Evolutionary conservation across 208 protist genomes (phyloP).

Genomic region (Leishmania guyanensis): DNA sequence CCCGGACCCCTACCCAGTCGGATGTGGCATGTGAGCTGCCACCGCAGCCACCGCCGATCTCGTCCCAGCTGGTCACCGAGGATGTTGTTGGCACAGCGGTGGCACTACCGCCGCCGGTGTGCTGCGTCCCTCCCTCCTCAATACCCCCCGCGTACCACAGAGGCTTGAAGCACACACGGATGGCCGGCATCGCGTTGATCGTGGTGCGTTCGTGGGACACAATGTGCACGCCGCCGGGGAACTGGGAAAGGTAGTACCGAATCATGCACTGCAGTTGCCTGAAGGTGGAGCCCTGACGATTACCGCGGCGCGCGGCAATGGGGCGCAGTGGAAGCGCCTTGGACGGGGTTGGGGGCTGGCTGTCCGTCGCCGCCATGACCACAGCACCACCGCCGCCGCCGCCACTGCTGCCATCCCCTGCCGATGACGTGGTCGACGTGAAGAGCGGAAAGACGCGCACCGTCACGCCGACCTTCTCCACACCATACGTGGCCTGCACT

Average conservation of each 20-base stretch:
- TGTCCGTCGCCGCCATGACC: slow-evolving; percentile 7
- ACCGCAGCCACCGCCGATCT: slow-evolving; percentile 24
- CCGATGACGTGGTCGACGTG: slow-evolving; percentile 10
- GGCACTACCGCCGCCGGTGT: slow-evolving; percentile 8
- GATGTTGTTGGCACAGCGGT: slow-evolving; percentile 7
- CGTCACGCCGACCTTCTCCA: slow-evolving; percentile 33
- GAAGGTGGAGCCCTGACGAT: slow-evolving; percentile 25
- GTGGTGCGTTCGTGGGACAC: slow-evolving; percentile 54
- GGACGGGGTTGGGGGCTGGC: slow-evolving; percentile 8
- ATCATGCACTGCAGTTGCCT: slow-evolving; percentile 63
- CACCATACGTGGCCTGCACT: slow-evolving; percentile 42
- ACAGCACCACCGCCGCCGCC: neutral
- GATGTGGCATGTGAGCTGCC: slow-evolving; percentile 39
- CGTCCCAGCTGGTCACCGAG: slow-evolving; percentile 22
- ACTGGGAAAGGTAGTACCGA: slow-evolving; percentile 50
- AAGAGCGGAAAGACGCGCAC: slow-evolving; percentile 47
- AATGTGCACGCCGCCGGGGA: slow-evolving; percentile 51
- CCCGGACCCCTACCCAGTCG: slow-evolving; percentile 40
- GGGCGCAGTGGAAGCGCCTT: neutral
- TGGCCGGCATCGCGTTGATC: slow-evolving; percentile 50
- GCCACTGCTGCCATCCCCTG: neutral
- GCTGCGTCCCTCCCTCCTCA: neutral
- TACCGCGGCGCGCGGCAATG: slow-evolving; percentile 12
- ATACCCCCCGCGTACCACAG: slow-evolving; percentile 12
- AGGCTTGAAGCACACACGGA: slow-evolving; percentile 62